A percentile compares a stretch with the other conserved stretches of the same genome.
These are phyloP conservation scores for Dryadomyces quercus-mongolicae DNA, from an alignment of 2,329 filamentous ascomycete genomes.

Conservation along the genomic window DNA sequence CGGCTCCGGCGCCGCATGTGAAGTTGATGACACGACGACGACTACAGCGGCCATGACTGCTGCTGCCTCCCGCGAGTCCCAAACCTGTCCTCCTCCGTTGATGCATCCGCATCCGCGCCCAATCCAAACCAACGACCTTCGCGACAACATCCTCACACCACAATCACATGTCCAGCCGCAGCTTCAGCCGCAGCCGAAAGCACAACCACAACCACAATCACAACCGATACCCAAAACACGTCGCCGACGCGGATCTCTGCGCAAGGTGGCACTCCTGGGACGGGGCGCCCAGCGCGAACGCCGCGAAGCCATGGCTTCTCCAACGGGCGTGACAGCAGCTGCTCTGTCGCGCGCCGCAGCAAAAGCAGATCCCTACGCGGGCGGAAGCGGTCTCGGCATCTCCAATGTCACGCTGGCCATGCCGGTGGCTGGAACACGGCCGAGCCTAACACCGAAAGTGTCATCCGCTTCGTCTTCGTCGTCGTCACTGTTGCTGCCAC, in stretches of 20 bases:
- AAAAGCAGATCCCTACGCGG: neutral
- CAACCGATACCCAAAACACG: slow-evolving; percentile 38
- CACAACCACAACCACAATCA: no score
- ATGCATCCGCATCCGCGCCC: neutral
- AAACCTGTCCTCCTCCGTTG: neutral
- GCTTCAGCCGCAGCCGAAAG: slow-evolving; percentile 1
- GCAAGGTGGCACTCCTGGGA: slow-evolving; percentile 75
- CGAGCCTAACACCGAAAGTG: slow-evolving; percentile 6
- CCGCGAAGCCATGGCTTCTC: slow-evolving; percentile 26
- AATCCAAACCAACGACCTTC: slow-evolving; percentile 8
- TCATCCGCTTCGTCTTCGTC: neutral
- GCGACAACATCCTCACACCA: slow-evolving; percentile 10
- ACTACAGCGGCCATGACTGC: neutral
- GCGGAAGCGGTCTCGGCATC: slow-evolving; percentile 32
- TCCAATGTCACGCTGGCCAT: slow-evolving; percentile 25
- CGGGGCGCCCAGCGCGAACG: slow-evolving; percentile 53
- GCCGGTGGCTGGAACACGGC: no score
- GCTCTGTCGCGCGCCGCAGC: neutral
- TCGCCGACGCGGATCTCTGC: slow-evolving; percentile 69
- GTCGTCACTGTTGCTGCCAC: no score
- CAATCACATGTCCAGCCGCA: neutral
- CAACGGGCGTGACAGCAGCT: neutral
- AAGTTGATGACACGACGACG: neutral
- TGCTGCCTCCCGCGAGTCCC: neutral
- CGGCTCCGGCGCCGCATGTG: neutral